Conservation (phyloP, 371 early-diverging fungal species). For the Syncephalastrum monosporum region DNA sequence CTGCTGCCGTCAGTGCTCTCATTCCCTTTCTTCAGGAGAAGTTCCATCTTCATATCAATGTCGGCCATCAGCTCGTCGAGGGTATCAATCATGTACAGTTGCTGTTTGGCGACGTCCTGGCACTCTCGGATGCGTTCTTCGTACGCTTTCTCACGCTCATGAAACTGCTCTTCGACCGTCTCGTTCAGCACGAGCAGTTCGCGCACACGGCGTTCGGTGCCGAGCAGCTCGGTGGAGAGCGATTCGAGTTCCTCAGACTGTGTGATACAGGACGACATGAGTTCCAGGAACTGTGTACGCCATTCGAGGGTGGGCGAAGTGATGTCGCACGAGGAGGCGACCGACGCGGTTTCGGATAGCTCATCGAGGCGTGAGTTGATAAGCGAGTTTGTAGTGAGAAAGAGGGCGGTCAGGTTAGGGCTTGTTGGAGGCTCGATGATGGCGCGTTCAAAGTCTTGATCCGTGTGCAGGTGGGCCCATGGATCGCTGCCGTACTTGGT, state of each 20-base stretch:
- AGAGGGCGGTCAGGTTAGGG: slow-evolving; percentile 27
- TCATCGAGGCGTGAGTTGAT: slow-evolving; percentile 40
- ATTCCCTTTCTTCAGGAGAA: neutral
- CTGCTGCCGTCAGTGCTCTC: slow-evolving; percentile 5
- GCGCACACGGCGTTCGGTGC: slow-evolving; percentile 24
- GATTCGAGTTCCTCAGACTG: slow-evolving; percentile 30
- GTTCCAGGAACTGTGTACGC: slow-evolving; percentile 25
- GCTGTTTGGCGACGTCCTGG: slow-evolving; percentile 20
- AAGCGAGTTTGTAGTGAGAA: slow-evolving; percentile 35
- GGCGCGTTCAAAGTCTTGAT: slow-evolving; percentile 15
- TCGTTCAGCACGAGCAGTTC: slow-evolving; percentile 18
- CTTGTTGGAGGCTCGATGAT: slow-evolving; percentile 16
- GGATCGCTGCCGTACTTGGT: slow-evolving; percentile 7
- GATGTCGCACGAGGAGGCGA: slow-evolving; percentile 18
- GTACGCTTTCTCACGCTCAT: slow-evolving; percentile 22
- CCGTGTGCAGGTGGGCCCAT: slow-evolving; percentile 18
- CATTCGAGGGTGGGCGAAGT: slow-evolving; percentile 19
- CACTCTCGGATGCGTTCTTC: slow-evolving; percentile 27
- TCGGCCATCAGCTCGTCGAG: slow-evolving; percentile 21
- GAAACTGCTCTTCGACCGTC: slow-evolving; percentile 19
- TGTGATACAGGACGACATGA: slow-evolving; percentile 24
- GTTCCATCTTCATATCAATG: slow-evolving; percentile 24
- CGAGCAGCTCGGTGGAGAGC: slow-evolving; percentile 25
- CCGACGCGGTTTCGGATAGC: slow-evolving; percentile 33
- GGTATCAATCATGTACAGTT: slow-evolving; percentile 24